Conservation (phyloP, 805 yeast genomes). For the Diddensiella transvaalensis region DNA sequence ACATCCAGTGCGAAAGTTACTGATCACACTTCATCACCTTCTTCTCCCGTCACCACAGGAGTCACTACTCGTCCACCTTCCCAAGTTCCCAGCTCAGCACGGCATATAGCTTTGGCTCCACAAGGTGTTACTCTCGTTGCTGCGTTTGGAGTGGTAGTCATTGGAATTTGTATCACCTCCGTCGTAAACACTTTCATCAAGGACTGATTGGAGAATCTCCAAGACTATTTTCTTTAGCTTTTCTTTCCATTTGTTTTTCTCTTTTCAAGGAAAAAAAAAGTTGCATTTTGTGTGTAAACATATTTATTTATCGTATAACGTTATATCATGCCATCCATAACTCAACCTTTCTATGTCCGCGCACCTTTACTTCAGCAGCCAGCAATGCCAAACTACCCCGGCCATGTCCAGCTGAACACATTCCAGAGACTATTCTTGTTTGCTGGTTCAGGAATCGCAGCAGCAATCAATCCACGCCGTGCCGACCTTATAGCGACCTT, state of each 20-base stretch:
- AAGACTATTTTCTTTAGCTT: constrained; percentile 71
- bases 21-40: background rate
- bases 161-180: constrained; percentile 22
- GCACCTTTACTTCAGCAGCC: background rate
- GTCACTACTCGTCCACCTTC: background rate
- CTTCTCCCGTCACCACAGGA: background rate
- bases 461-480: constrained; percentile 44
- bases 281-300: background rate
- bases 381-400: constrained; percentile 45
- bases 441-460: constrained; percentile 70
- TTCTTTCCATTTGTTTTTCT: constrained; percentile 76
- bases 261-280: too few relatives aligned
- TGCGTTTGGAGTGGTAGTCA: constrained; percentile 22
- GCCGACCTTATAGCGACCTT: constrained; percentile 40
- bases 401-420: constrained; percentile 70
- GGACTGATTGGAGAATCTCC: constrained; percentile 58
- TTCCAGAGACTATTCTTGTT: constrained; percentile 64
- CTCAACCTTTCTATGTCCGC: background rate
- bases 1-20: background rate
- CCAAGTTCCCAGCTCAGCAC: background rate
- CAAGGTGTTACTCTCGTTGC: constrained; percentile 17
- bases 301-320: background rate
- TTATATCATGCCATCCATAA: background rate
- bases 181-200: constrained; percentile 14
- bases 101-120: background rate